Evolutionary conservation across 768 basidiomycete genomes (phyloP).

Genomic region (Boletus edulis): DNA sequence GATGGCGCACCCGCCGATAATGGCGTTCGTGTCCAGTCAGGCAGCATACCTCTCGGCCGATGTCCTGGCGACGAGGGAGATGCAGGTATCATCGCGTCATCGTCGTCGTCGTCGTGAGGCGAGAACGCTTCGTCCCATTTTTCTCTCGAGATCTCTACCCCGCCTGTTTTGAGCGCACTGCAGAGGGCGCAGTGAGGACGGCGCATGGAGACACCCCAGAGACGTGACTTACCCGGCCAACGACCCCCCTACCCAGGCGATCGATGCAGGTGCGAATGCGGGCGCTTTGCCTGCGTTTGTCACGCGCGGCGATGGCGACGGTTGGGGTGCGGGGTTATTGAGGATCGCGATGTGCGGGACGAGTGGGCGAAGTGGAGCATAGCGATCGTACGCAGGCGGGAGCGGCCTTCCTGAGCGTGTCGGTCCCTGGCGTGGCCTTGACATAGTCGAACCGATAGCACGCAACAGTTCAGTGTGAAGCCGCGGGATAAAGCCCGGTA

Average conservation of each 20-base stretch:
- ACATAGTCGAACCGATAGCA: conserved; percentile 44
- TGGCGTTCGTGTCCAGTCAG: conserved; percentile 78
- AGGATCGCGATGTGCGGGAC: conserved; percentile 74
- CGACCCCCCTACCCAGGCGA: conserved; percentile 94
- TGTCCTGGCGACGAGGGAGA: conserved; percentile 24
- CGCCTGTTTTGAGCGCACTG: conserved; percentile 85
- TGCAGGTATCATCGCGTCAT: conserved; percentile 30
- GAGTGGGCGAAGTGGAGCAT: conserved; percentile 69
- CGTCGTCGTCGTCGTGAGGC: conserved; percentile 41
- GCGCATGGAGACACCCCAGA: not conserved
- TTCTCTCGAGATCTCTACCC: conserved; percentile 77
- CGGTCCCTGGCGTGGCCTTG: conserved; percentile 32
- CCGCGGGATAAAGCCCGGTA: conserved; percentile 91
- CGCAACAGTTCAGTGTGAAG: conserved; percentile 77
- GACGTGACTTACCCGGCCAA: conserved; percentile 71
- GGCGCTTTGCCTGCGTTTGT: conserved; percentile 81
- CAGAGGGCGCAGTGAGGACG: not conserved
- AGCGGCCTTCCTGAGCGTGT: conserved; percentile 37
- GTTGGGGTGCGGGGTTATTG: conserved; percentile 73
- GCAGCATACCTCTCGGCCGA: conserved; percentile 48
- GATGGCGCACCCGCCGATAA: conserved; percentile 64
- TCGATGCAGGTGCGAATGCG: conserved; percentile 74
- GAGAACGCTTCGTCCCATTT: conserved; percentile 76
- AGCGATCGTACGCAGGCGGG: conserved; percentile 67
- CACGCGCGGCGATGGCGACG: conserved; percentile 47